Base-by-base conservation (phyloP, 192 early-diverging fungal genomes). In the Martensiomyces pterosporus region DNA sequence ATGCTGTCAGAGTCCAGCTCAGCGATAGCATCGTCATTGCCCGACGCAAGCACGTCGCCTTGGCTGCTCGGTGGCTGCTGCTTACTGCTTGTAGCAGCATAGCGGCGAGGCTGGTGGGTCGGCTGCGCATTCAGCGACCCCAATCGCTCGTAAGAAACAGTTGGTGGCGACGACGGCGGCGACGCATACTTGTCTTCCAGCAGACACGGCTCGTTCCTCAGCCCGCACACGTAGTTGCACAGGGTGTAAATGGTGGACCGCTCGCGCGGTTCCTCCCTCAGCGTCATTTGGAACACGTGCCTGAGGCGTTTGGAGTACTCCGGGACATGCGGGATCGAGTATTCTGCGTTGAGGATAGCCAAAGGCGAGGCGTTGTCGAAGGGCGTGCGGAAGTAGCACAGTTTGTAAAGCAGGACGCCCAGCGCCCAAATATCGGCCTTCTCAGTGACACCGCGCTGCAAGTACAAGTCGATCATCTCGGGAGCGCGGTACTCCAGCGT, bases 401-500 rank as follows among this genome's bases (percentile, higher is more conserved):
- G 77, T 64, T 98, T 98, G 77, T 94, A 98, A 16, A 98, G 60
- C 21, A 98, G 72, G 27, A 98, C 89, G 15, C 95, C 95, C 32
- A 98, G 75, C 5, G 95, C 93, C 90, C 79, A 82, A 25, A 79
- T 79, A 42, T 83, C 80, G 22, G 89, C 83, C 58, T 95, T 93
- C 54, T 94, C 92, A 49, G 80, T 85, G 24, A 98, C 66, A 2
- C 90, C 90, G 24, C 70, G 61, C 29, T 80, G 84, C 72, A 86
- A 77, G 60, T 94, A 96, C 43, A 98, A 56, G 76, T 98, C 93
- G 51, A 92, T 77, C 82, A 98, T 85, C 63, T 98, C 95, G 3
- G 95, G 95, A 2, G 95, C 85, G 13, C 95, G 79, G 72, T 98
- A 98, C 64, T 98, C 92, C 17, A 94, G 60, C 16, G 95, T 98